Evolutionary conservation across 1,139 yeast genomes (phyloP), one percentile per base, ranked within the genome.

Genomic region (Kurtzmaniella quercitrusa): DNA sequence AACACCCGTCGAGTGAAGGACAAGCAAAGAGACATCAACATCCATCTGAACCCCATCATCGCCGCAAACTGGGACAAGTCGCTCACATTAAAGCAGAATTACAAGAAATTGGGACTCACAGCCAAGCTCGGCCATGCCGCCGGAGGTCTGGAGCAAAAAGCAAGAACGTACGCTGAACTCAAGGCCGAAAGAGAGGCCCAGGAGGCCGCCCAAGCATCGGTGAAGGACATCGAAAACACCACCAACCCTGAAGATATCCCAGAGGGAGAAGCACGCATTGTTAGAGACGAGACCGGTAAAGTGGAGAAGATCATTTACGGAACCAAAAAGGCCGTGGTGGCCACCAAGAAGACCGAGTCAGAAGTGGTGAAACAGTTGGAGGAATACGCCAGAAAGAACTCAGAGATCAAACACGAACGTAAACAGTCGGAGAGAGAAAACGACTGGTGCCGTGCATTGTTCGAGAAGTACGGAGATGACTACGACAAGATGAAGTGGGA

Each of bases 401-500:
- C 78, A 11, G 63, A 66, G 38, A 65, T 70, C 12, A 77, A 66
- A 47, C 64, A 55, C 41, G 84, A 73, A 48, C 76, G 89, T 56
- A 68, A 63, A 38, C 85, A 80, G 53, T 80, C 90, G 45, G 83
- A 77, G 39, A 71, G 95, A 55, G 98, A 93, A 63, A 66, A 63
- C 41, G 85, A 77, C 34, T 89, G 96, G 95, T 65, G 89, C 39
- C 66, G 65, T 43, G 65, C 66, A 19, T 70, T 93, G 42, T 75
- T 82, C 47, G 79, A 77, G 25, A 89, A 88, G 63, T 81, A 93
- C 59, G 97, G 97, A 16, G 95, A 90, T 50, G 85, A 93, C 61
- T 90, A 82, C 60, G 84, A 79, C 42, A 86, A 82, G 56, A 93
- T 94, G 98, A 85, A 82, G 60, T 85, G 95, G 86, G 98, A 93